Base-by-base conservation (phyloP, 306 rosid species). In the Ziziphus jujuba region DNA sequence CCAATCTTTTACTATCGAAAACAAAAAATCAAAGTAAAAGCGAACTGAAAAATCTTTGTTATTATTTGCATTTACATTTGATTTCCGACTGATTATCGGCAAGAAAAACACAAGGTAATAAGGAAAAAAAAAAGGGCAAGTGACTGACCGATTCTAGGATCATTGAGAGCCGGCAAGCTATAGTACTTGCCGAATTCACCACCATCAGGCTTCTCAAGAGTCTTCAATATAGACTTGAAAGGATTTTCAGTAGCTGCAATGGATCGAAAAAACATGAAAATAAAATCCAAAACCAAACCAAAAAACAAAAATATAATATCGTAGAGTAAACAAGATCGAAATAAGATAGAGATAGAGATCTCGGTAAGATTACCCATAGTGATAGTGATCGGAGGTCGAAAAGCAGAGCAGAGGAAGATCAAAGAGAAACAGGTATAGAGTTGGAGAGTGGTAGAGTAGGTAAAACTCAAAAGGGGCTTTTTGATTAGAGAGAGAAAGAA, bases 141-240 rank as follows among this genome's bases (percentile, higher is more conserved):
- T 24, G 48, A 84, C 83, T 48, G 28, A 90, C 99, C 99, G 65
- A 93, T 84, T 78, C 97, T 78, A 5, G 95, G 90, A 88, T 93
- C 99, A 63, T 84, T 80, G 69, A 93, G 87, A 75, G 97, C 91
- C 9, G 96, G 86, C 82, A 93, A 82, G 83, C 97, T 93, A 66
- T 81, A 90, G 83, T 88, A 90, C 57, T 84, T 87, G n/a, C 99
- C 99, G 35, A 93, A 88, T 56, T 83, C 87, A 45, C 91, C 96
- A 36, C 88, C 97, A 23, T 82, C 95, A 5, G 96, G 92, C 78
- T 88, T 93, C 80, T 80, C 77, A 1, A 92, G 88, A 28, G 85
- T 79, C 84, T 71, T 90, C 88, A 90, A 63, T 59, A 92, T 86
- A 54, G 61, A 48, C 28, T 78, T 79, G 77, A 93, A 93, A 63